phyloP scores from a whole-genome alignment of 2,329 filamentous ascomycete genomes.

The Cytospora paraplurivora region DNA sequence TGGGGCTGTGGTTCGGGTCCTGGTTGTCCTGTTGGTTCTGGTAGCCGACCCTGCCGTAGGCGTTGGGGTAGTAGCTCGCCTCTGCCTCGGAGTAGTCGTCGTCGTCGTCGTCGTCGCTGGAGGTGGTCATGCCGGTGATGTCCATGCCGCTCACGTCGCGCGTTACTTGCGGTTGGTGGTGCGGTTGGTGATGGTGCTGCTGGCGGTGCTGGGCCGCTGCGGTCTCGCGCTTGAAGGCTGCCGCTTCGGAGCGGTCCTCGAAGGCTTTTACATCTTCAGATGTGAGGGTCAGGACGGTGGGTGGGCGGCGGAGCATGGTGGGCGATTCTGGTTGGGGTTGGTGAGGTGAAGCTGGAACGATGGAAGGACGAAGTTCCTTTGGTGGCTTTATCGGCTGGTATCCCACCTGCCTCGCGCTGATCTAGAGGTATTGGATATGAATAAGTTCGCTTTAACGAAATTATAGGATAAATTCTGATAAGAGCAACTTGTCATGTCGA shows the following conservation, averaged over 20 bases:
- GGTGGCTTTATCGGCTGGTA: not conserved
- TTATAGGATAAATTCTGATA: not conserved
- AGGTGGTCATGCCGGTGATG: conserved; percentile 25
- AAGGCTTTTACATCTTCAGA: conserved; percentile 71
- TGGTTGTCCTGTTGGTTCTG: not conserved
- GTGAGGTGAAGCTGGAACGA: not conserved
- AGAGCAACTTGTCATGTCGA: not conserved
- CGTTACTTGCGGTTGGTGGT: conserved; percentile 7
- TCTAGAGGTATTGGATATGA: not conserved
- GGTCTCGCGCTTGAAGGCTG: conserved; percentile 36
- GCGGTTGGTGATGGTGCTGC: conserved; percentile 10
- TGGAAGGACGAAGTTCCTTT: not conserved
- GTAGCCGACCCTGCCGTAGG: conserved; percentile 10
- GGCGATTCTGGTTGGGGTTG: not conserved
- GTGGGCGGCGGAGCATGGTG: conserved; percentile 50
- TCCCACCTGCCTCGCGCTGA: not conserved
- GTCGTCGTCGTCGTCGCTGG: conserved; percentile 35
- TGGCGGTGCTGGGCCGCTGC: conserved; percentile 12
- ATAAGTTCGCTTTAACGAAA: not conserved
- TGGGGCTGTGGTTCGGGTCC: not conserved
- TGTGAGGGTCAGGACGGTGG: conserved; percentile 69
- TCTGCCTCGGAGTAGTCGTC: conserved; percentile 21
- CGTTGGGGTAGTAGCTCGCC: conserved; percentile 23
- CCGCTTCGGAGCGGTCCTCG: conserved; percentile 58
- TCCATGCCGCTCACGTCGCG: conserved; percentile 24